These are phyloP conservation scores for Magnaporthiopsis poae DNA, from an alignment of 2,329 filamentous ascomycete genomes.

Conservation along the genomic window DNA sequence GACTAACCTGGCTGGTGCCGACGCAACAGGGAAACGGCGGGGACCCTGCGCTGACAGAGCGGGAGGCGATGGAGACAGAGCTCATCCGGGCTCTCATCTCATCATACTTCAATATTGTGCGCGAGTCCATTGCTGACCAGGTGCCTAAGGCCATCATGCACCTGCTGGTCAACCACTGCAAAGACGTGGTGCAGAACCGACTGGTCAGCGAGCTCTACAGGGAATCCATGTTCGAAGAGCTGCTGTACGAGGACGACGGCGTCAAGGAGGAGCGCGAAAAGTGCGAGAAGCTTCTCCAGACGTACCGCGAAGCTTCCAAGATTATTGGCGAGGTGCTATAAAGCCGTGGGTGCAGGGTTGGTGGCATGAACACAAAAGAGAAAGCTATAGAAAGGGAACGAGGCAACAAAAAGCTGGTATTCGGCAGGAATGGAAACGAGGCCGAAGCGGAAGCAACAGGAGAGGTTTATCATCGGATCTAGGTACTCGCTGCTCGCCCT, in stretches of 20 bases:
- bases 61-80: slow-evolving; percentile 94
- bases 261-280: slow-evolving; percentile 78
- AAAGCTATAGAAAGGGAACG: background rate
- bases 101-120: slow-evolving; percentile 98
- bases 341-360: background rate
- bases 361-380: background rate
- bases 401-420: background rate
- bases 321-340: slow-evolving; percentile 92
- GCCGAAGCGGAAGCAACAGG: background rate
- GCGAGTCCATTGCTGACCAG: slow-evolving; percentile 96
- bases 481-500: background rate
- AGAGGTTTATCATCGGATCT: background rate
- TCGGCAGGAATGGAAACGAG: background rate
- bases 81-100: slow-evolving; percentile 92
- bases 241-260: slow-evolving; percentile 92
- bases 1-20: background rate
- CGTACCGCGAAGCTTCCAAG: slow-evolving; percentile 94
- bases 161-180: slow-evolving; percentile 93
- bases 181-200: slow-evolving; percentile 94
- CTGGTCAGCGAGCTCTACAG: slow-evolving; percentile 93
- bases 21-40: slow-evolving; percentile 43
- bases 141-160: slow-evolving; percentile 99
- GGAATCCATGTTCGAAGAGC: slow-evolving; percentile 78
- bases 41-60: slow-evolving; percentile 84
- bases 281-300: slow-evolving; percentile 89